A percentile compares a stretch with the other conserved stretches of the same genome.
Conservation (phyloP, 305 asterid genomes). For the Fraxinus baroniana region DNA sequence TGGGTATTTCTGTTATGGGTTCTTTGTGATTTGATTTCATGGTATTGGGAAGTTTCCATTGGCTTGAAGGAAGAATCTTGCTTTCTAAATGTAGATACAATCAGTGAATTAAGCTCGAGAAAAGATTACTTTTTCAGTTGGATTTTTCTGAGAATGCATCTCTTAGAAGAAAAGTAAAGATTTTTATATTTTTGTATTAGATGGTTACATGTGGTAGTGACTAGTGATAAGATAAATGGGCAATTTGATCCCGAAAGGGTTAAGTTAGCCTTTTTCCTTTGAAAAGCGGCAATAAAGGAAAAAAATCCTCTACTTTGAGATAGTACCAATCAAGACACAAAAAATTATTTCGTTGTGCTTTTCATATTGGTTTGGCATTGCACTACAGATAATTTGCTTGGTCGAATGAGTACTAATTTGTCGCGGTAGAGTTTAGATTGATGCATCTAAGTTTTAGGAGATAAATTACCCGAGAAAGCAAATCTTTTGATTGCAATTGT, state of each 20-base stretch:
- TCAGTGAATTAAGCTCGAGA: background rate
- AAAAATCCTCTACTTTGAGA: slow-evolving; percentile 12
- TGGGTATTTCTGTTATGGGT: slow-evolving; percentile 14
- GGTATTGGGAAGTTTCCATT: background rate
- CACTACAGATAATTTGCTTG: background rate
- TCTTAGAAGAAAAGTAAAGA: slow-evolving; percentile 19
- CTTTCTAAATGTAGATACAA: background rate
- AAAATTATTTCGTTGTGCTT: slow-evolving; percentile 5
- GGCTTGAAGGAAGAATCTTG: slow-evolving; percentile 5
- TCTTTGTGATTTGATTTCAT: slow-evolving; percentile 7
- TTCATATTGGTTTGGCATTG: background rate
- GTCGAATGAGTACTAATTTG: background rate
- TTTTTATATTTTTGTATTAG: slow-evolving; percentile 13
- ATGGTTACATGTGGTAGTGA: background rate
- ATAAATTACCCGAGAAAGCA: background rate
- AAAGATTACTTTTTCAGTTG: slow-evolving; percentile 6
- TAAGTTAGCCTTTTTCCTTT: background rate
- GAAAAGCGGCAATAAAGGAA: slow-evolving; percentile 12
- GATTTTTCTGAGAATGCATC: slow-evolving; percentile 25
- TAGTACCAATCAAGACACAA: background rate
- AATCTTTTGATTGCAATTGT: slow-evolving; percentile 12
- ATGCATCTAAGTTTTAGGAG: background rate
- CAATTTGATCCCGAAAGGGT: slow-evolving; percentile 9
- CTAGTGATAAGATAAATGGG: background rate
- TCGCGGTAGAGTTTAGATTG: background rate